phyloP scores from a whole-genome alignment of 176 grass and related monocot species.

The Poa annua region DNA sequence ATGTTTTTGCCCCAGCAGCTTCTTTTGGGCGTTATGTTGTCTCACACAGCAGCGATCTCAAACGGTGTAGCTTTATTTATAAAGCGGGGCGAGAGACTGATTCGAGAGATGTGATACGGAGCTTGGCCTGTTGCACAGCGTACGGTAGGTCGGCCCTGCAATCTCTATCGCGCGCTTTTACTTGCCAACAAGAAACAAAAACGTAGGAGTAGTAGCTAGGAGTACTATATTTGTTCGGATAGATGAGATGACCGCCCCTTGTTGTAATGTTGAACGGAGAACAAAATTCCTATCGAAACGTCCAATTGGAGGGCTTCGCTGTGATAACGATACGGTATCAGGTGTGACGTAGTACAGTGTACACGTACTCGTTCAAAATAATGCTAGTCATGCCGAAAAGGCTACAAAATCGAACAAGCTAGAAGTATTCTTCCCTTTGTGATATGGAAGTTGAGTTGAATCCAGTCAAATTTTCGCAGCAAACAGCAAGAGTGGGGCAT shows the following conservation, averaged over 20 bases:
- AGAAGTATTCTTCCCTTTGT: neutral
- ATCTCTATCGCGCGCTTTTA: constrained; percentile 16
- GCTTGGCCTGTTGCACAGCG: neutral
- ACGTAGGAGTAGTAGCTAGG: neutral
- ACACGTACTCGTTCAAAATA: neutral
- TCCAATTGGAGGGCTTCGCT: neutral
- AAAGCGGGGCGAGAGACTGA: too few relatives aligned
- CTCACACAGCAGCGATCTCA: too few relatives aligned
- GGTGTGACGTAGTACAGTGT: neutral
- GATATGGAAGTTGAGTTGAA: neutral
- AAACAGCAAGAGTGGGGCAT: neutral
- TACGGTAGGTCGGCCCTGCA: neutral
- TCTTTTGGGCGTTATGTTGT: too few relatives aligned
- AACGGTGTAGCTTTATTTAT: too few relatives aligned
- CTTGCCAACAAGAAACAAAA: neutral
- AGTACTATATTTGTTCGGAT: neutral
- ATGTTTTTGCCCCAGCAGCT: too few relatives aligned
- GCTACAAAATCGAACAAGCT: neutral
- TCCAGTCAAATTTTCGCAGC: neutral
- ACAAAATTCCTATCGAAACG: neutral
- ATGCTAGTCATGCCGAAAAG: neutral
- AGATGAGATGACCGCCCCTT: neutral
- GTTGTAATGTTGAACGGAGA: constrained; percentile 23
- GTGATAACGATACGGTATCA: neutral
- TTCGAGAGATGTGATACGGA: constrained; percentile 8